These are phyloP conservation scores for Tardiomyces digboiensis DNA, from an alignment of 1,139 yeast genomes.

Conservation along the genomic window DNA sequence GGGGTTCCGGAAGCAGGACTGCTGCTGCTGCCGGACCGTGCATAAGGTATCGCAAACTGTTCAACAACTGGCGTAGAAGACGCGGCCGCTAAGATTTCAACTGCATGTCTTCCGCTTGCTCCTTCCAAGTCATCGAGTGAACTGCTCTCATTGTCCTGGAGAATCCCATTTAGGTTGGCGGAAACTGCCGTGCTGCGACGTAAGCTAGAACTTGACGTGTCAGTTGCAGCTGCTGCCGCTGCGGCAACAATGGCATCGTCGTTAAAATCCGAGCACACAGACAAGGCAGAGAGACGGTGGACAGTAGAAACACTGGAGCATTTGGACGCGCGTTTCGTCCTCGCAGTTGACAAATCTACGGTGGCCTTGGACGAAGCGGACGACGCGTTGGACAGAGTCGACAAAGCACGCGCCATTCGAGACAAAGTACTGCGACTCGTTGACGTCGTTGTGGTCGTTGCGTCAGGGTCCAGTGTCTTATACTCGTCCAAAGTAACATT, in stretches of 20 bases:
- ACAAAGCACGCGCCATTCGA: slow-evolving; percentile 12
- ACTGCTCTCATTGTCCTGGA: slow-evolving; percentile 3
- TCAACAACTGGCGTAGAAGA: neutral
- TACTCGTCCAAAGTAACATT: neutral
- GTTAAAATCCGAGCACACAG: slow-evolving; percentile 6
- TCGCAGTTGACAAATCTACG: slow-evolving; percentile 9
- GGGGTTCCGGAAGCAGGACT: neutral
- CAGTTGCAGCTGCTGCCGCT: neutral
- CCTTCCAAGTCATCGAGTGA: neutral
- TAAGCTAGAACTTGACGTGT: slow-evolving; percentile 3
- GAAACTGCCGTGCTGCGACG: slow-evolving; percentile 6
- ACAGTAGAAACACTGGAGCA: slow-evolving; percentile 17
- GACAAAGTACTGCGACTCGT: neutral
- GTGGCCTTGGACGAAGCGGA: slow-evolving; percentile 15
- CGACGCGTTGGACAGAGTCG: slow-evolving; percentile 10
- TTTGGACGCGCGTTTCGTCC: slow-evolving; percentile 14
- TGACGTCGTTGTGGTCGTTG: neutral
- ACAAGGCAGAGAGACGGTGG: slow-evolving; percentile 13
- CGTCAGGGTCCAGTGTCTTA: neutral
- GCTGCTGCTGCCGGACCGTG: slow-evolving; percentile 3
- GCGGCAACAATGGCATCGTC: slow-evolving; percentile 1
- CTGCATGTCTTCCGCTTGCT: neutral
- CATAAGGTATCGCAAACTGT: slow-evolving; percentile 3
- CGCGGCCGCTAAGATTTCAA: neutral
- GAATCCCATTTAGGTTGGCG: slow-evolving; percentile 3